Evolutionary conservation across 2,329 filamentous ascomycete species (phyloP).

Genomic region (Epichloe festucae): DNA sequence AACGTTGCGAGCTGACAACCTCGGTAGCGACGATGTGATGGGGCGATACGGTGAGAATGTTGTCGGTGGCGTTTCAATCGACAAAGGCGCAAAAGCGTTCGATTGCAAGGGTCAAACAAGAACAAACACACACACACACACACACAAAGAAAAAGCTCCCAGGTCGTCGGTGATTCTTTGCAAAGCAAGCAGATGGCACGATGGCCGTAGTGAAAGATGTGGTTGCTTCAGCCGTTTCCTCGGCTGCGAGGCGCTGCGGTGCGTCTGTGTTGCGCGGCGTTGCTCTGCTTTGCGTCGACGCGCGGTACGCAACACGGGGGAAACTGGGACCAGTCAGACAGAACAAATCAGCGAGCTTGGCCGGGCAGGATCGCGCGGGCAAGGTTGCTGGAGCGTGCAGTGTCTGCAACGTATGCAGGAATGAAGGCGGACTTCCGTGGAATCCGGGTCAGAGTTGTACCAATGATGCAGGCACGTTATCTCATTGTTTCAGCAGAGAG

Average conservation of each 20-base stretch:
- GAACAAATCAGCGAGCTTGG: background rate
- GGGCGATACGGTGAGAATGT: background rate
- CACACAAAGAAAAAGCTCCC: background rate
- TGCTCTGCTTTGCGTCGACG: slow-evolving; percentile 2
- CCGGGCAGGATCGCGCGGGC: background rate
- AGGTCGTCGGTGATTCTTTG: background rate
- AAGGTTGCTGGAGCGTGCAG: background rate
- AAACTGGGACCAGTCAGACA: background rate
- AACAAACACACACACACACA: background rate
- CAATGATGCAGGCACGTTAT: slow-evolving; percentile 24
- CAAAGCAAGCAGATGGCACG: slow-evolving; percentile 2
- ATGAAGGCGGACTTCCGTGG: slow-evolving; percentile 6
- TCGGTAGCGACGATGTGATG: background rate
- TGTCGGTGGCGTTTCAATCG: background rate
- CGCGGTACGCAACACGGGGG: slow-evolving; percentile 3
- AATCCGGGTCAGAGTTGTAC: slow-evolving; percentile 15
- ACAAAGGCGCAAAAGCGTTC: background rate
- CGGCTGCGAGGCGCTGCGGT: slow-evolving; percentile 3
- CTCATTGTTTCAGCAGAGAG: slow-evolving; percentile 28
- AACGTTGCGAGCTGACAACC: slow-evolving; percentile 2
- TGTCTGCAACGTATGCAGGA: slow-evolving; percentile 1
- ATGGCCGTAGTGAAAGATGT: background rate
- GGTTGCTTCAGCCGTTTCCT: slow-evolving; percentile 2
- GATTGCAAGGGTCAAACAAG: background rate
- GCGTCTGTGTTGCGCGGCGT: background rate